Base-by-base conservation (phyloP, 495 filamentous ascomycete genomes). In the Penicillium verhagenii region DNA sequence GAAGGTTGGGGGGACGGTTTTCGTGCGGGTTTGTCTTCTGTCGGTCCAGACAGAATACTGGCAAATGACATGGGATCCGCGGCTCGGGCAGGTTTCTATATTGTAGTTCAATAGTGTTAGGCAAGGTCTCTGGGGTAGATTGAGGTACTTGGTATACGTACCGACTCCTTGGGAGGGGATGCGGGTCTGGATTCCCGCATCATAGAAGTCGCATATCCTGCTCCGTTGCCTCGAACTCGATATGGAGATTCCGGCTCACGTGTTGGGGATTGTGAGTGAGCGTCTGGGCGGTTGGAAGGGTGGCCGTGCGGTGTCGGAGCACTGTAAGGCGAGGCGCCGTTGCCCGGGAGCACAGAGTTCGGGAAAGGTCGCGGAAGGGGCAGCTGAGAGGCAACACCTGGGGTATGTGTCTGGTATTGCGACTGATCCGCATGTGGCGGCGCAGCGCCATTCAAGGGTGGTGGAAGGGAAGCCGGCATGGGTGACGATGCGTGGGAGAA, bases 61-160 rank as follows among this genome's bases (percentile, higher is more conserved):
- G 90, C 91, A 59, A 96, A 91, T 3, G 90, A 90, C 91, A 96
- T 96, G 13, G 91, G 88, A 70, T 92, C 87, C 18, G 85, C 83
- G 47, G 86, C 82, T 57, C 88, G 82, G 50, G 83, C 77, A 28
- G 84, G 77, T 47, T 81, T 88, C 80, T 89, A 57, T 50, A 37
- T n/a, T 18, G 10, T 5, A 31, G 16, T 2, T 18, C 16, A 37
- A 37, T 31, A 26, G 9, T 40, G 28, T 44, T 54, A 44, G 39
- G 46, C 48, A 35, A 21, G 16, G 24, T 57, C 11, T 25, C 14
- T 14, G 20, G n/a, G 20, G 11, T 42, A 1, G 21, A 9, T 35
- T 46, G 31, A 4, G 10, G 9, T 13, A 7, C 18, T 11, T 29
- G 10, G n/a, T 21, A 35, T 39, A 71, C 67, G 16, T 77, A 75